phyloP scores from a whole-genome alignment of 129 eudicot genomes.

The Chrysanthemum seticuspe region DNA sequence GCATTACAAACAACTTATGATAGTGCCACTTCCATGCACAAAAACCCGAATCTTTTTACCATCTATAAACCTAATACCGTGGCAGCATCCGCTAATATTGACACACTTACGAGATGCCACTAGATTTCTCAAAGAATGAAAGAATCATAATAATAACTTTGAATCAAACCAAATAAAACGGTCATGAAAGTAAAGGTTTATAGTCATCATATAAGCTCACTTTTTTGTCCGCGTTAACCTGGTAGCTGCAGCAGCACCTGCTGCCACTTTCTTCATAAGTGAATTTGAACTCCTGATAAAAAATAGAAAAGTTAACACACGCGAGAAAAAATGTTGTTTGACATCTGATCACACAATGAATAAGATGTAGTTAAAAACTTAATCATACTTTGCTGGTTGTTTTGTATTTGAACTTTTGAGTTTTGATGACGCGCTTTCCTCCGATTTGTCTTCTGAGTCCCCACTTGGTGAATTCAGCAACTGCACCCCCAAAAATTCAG shows the following conservation, averaged over 20 bases:
- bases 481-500: slow-evolving; percentile 20
- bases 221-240: slow-evolving; percentile 18
- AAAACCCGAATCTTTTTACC: slow-evolving; percentile 6
- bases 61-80: slow-evolving; percentile 18
- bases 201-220: not conserved
- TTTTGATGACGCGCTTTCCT: slow-evolving; percentile 4
- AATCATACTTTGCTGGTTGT: slow-evolving; percentile 32
- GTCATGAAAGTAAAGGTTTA: slow-evolving; percentile 4
- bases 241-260: slow-evolving; percentile 18
- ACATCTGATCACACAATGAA: not conserved
- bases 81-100: slow-evolving; percentile 11
- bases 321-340: slow-evolving; percentile 2
- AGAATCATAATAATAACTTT: not conserved
- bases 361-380: not conserved
- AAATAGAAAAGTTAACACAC: slow-evolving; percentile 10
- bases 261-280: slow-evolving; percentile 19
- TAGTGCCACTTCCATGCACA: slow-evolving; percentile 19
- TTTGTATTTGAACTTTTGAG: slow-evolving; percentile 10
- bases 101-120: slow-evolving; percentile 17
- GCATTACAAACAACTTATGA: not conserved
- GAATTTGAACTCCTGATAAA: slow-evolving; percentile 17
- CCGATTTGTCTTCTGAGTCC: slow-evolving; percentile 2
- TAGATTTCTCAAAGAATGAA: slow-evolving; percentile 10
- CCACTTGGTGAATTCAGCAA: slow-evolving; percentile 26
- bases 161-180: slow-evolving; percentile 7